phyloP scores from a whole-genome alignment of 805 yeast genomes.

The Myxozyma kluyveri region DNA sequence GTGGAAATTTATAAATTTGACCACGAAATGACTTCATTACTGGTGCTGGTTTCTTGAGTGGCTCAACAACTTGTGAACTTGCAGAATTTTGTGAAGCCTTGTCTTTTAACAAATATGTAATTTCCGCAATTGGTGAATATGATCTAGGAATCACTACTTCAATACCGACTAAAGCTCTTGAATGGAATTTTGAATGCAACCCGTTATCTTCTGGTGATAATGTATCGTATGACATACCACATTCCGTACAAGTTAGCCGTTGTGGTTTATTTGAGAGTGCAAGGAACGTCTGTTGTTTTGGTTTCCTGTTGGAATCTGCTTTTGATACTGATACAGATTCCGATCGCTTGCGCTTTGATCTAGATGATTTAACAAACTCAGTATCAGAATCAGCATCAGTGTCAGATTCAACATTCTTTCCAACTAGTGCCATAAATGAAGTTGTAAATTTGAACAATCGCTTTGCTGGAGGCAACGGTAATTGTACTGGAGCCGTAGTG shows the following conservation, averaged over 20 bases:
- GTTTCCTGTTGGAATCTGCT: too few relatives aligned
- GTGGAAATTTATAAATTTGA: slow-evolving; percentile 6
- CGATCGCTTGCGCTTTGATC: too few relatives aligned
- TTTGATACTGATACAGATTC: too few relatives aligned
- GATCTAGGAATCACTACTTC: slow-evolving; percentile 38
- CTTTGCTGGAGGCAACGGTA: too few relatives aligned
- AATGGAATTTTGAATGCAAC: slow-evolving; percentile 51
- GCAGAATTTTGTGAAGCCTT: neutral
- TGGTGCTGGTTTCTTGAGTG: too few relatives aligned
- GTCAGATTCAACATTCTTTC: too few relatives aligned
- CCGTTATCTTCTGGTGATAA: slow-evolving; percentile 43
- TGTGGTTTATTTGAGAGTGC: slow-evolving; percentile 21
- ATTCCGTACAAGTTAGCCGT: slow-evolving; percentile 44
- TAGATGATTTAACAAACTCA: too few relatives aligned
- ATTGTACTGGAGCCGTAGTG: too few relatives aligned
- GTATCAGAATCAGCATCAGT: too few relatives aligned
- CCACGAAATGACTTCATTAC: too few relatives aligned
- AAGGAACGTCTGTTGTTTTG: slow-evolving; percentile 26
- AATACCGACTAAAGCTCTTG: slow-evolving; percentile 45
- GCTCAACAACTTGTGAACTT: neutral
- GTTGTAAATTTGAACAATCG: too few relatives aligned
- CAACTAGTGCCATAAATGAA: too few relatives aligned
- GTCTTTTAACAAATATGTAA: neutral
- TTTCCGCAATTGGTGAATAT: neutral
- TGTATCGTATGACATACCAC: slow-evolving; percentile 54